phyloP scores from a whole-genome alignment of 2,329 filamentous ascomycete genomes.

The Fusarium udum region DNA sequence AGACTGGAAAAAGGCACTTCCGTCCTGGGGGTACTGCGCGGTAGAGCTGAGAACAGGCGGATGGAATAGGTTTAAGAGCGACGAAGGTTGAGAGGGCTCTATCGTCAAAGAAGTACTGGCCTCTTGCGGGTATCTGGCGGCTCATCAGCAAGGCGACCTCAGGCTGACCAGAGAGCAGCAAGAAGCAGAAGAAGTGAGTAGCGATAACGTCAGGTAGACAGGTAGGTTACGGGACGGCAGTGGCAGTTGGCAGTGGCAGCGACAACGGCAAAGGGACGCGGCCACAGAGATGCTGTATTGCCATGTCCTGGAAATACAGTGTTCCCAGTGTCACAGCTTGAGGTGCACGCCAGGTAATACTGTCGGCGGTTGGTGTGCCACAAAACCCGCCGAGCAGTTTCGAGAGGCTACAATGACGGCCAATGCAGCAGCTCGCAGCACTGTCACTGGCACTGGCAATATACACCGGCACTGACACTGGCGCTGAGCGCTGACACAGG shows the following conservation, averaged over 20 bases:
- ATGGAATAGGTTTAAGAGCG: slow-evolving; percentile 63
- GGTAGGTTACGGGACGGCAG: slow-evolving; percentile 30
- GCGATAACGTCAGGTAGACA: slow-evolving; percentile 19
- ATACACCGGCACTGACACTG: slow-evolving; percentile 4
- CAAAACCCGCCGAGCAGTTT: slow-evolving; percentile 40
- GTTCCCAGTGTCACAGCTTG: slow-evolving; percentile 43
- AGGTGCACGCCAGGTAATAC: slow-evolving; percentile 40
- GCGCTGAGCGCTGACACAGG: slow-evolving; percentile 15
- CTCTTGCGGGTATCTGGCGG: slow-evolving; percentile 64
- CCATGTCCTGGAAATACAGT: slow-evolving; percentile 45
- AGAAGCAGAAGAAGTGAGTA: slow-evolving; percentile 16
- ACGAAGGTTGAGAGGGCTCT: slow-evolving; percentile 62
- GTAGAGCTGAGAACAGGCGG: slow-evolving; percentile 58
- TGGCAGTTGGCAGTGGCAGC: slow-evolving; percentile 37
- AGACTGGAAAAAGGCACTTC: slow-evolving; percentile 59
- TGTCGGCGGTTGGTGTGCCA: slow-evolving; percentile 41
- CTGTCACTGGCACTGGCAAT: slow-evolving; percentile 15
- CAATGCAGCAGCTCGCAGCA: slow-evolving; percentile 40
- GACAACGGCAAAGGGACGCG: slow-evolving; percentile 38
- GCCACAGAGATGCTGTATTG: slow-evolving; percentile 45
- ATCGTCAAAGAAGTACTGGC: slow-evolving; percentile 62
- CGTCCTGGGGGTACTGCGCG: slow-evolving; percentile 61
- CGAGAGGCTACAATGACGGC: slow-evolving; percentile 39
- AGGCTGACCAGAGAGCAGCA: slow-evolving; percentile 28
- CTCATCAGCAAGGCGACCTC: slow-evolving; percentile 42